phyloP scores from a whole-genome alignment of 306 rosid genomes.

The Carpinus fangiana region DNA sequence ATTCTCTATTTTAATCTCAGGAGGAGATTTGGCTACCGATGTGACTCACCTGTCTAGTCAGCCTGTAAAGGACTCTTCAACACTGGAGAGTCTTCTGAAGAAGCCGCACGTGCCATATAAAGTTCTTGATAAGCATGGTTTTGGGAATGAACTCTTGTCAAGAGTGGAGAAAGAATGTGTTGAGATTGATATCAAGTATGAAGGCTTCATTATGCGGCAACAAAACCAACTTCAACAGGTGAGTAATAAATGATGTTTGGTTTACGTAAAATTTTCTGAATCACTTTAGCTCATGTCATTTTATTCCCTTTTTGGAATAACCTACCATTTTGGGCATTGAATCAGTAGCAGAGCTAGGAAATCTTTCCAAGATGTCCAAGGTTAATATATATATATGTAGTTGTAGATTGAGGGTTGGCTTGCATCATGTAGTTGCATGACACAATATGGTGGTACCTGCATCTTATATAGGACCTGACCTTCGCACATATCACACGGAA shows the following conservation, averaged over 20 bases:
- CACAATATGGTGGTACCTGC: neutral
- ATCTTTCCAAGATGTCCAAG: neutral
- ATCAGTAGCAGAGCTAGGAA: neutral
- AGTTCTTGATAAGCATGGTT: constrained; percentile 82
- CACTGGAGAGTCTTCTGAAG: constrained; percentile 95
- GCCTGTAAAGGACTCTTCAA: constrained; percentile 78
- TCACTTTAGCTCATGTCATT: constrained; percentile 1
- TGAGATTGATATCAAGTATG: constrained; percentile 91
- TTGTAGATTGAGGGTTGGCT: neutral
- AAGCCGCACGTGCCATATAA: constrained; percentile 86
- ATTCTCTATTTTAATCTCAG: constrained; percentile 39
- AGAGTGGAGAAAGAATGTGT: constrained; percentile 84
- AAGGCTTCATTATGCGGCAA: constrained; percentile 92
- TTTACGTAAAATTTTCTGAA: neutral
- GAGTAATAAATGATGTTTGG: constrained; percentile 17
- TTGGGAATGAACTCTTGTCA: constrained; percentile 61
- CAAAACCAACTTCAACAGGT: constrained; percentile 94
- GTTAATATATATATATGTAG: neutral
- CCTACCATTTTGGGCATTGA: neutral
- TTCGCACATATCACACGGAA: neutral
- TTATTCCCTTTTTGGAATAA: neutral
- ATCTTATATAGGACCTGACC: neutral
- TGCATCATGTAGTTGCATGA: neutral
- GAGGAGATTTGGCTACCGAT: constrained; percentile 82
- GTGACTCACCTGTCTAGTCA: constrained; percentile 66